These are phyloP conservation scores for Papiliotrema nemorosa DNA, from an alignment of 1,284 basidiomycete genomes.

Conservation along the genomic window DNA sequence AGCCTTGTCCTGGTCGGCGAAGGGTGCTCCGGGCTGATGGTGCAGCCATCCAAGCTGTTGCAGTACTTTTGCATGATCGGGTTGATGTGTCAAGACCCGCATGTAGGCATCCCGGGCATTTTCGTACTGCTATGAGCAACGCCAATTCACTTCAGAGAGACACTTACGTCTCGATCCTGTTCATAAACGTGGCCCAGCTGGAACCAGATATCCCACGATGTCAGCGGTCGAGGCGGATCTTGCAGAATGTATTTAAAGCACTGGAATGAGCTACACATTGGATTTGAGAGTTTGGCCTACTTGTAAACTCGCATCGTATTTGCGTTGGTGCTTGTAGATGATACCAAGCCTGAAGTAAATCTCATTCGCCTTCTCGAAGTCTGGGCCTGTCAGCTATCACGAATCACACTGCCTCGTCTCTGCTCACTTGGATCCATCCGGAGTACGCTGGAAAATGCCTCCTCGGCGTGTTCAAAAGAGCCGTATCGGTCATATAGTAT, in stretches of 20 bases:
- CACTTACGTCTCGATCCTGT: slow-evolving; percentile 69
- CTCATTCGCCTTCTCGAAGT: slow-evolving; percentile 98
- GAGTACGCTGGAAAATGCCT: slow-evolving; percentile 94
- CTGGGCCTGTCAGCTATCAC: slow-evolving; percentile 49
- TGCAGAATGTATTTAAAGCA: slow-evolving; percentile 96
- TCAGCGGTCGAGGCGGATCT: slow-evolving; percentile 90
- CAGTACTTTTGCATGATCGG: slow-evolving; percentile 91
- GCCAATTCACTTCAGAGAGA: slow-evolving; percentile 39
- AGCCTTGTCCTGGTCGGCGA: slow-evolving; percentile 92
- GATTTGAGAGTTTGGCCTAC: slow-evolving; percentile 39
- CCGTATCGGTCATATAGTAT: slow-evolving; percentile 98
- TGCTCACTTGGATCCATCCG: slow-evolving; percentile 91
- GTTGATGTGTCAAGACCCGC: slow-evolving; percentile 90
- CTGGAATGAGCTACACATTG: slow-evolving; percentile 18
- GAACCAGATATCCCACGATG: slow-evolving; percentile 98
- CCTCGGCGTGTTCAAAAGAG: slow-evolving; percentile 96
- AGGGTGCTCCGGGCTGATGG: slow-evolving; percentile 87
- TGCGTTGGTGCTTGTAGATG: slow-evolving; percentile 98
- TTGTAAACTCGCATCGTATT: slow-evolving; percentile 76
- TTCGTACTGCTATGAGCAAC: slow-evolving; percentile 59
- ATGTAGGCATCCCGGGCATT: slow-evolving; percentile 94
- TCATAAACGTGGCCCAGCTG: slow-evolving; percentile 99
- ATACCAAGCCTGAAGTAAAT: slow-evolving; percentile 97
- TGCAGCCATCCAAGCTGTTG: slow-evolving; percentile 98
- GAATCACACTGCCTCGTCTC: slow-evolving; percentile 6